Percentiles rank a stretch among this genome's conserved stretches.
Conservation (phyloP, 805 yeast genomes). For the Candida sonorensis region DNA sequence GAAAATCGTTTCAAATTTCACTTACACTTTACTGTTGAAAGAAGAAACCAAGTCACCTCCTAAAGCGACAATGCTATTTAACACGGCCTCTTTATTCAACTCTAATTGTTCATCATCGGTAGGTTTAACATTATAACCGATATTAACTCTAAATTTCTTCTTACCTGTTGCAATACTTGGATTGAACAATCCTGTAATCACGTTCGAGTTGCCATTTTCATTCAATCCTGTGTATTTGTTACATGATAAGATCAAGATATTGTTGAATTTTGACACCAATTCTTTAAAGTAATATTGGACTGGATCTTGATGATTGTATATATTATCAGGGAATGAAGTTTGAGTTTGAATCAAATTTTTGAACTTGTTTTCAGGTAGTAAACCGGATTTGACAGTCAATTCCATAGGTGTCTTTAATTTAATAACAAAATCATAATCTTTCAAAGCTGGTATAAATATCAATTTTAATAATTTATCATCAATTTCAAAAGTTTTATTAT, state of each 20-base stretch:
- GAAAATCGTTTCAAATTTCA: no score
- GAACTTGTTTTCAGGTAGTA: slow-evolving; percentile 46
- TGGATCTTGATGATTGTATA: slow-evolving; percentile 43
- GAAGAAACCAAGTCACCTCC: slow-evolving; percentile 56
- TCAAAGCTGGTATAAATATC: slow-evolving; percentile 73
- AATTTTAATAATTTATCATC: slow-evolving; percentile 36
- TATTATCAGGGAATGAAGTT: slow-evolving; percentile 34
- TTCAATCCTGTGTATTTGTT: slow-evolving; percentile 47
- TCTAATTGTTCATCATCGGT: slow-evolving; percentile 41
- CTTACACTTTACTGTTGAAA: slow-evolving; percentile 19
- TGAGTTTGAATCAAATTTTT: slow-evolving; percentile 46
- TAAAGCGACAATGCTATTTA: slow-evolving; percentile 59
- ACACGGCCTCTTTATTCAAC: slow-evolving; percentile 66
- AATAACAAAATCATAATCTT: slow-evolving; percentile 80
- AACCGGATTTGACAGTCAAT: slow-evolving; percentile 46
- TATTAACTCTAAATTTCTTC: slow-evolving; percentile 70
- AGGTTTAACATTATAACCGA: slow-evolving; percentile 71
- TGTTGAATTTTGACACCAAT: slow-evolving; percentile 55
- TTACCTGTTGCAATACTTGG: slow-evolving; percentile 49
- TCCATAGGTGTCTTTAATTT: slow-evolving; percentile 37
- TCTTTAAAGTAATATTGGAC: slow-evolving; percentile 53
- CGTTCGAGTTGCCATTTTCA: slow-evolving; percentile 42
- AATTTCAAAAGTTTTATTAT: no score
- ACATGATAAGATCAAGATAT: slow-evolving; percentile 64
- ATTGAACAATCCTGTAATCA: slow-evolving; percentile 75